Evolutionary conservation across 1,139 yeast species (phyloP).

Genomic region (Eremothecium coryli): DNA sequence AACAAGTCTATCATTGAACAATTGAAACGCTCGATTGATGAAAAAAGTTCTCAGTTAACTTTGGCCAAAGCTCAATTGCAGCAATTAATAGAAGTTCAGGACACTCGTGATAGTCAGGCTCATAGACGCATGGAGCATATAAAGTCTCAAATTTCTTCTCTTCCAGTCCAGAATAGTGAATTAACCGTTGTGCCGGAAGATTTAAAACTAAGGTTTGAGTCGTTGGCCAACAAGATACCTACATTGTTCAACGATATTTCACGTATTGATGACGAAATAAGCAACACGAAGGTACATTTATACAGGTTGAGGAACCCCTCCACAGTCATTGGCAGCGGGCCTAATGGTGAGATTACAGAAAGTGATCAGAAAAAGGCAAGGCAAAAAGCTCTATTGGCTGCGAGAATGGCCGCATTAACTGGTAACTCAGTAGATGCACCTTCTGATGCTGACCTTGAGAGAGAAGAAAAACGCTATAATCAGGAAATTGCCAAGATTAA

Average conservation of each 20-base stretch:
- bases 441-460: constrained; percentile 40
- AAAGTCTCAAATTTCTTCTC: constrained; percentile 46
- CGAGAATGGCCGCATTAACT: constrained; percentile 86
- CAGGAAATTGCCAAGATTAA: constrained; percentile 48
- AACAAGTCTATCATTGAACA: constrained; percentile 34
- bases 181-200: constrained; percentile 28
- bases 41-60: constrained; percentile 50
- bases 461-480: constrained; percentile 48
- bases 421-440: constrained; percentile 50
- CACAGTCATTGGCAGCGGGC: constrained; percentile 70
- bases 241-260: constrained; percentile 52
- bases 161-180: constrained; percentile 19
- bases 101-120: constrained; percentile 23
- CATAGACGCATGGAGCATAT: constrained; percentile 50
- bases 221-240: constrained; percentile 63
- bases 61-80: constrained; percentile 51
- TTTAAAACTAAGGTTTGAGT: constrained; percentile 28
- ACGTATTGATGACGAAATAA: constrained; percentile 56
- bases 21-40: constrained; percentile 49
- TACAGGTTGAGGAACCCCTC: constrained; percentile 60
- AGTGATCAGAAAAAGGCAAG: constrained; percentile 69
- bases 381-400: constrained; percentile 65
- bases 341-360: constrained; percentile 76
- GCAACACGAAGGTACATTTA: constrained; percentile 56
- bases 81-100: constrained; percentile 31